Percentiles rank a stretch among this genome's conserved stretches.
These are phyloP conservation scores for Flaveria robusta DNA, from an alignment of 129 eudicot species.

Conservation along the genomic window DNA sequence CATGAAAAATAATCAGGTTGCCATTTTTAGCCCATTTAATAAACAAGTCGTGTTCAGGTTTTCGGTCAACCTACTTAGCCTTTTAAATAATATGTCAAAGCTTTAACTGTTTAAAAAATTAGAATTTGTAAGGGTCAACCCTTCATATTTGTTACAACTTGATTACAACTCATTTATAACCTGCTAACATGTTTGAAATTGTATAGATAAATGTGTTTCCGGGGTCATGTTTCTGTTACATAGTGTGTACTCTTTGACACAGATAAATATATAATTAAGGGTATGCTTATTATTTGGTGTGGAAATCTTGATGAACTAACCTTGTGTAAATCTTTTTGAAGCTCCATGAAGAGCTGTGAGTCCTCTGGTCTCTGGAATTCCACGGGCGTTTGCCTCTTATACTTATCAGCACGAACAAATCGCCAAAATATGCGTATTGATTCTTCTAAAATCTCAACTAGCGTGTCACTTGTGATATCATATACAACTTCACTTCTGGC, in stretches of 20 bases:
- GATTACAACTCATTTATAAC: not conserved
- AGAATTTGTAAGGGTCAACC: not conserved
- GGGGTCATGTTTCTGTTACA: too few relatives aligned
- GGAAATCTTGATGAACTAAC: constrained; percentile 33
- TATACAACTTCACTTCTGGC: constrained; percentile 43
- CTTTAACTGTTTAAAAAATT: not conserved
- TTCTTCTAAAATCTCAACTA: constrained; percentile 86
- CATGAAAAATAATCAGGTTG: too few relatives aligned
- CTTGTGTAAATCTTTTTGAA: constrained; percentile 67
- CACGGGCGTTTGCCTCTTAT: constrained; percentile 40
- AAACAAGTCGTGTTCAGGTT: not conserved
- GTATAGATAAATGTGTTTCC: too few relatives aligned
- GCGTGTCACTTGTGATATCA: constrained; percentile 62
- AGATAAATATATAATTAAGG: too few relatives aligned
- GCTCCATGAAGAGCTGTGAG: constrained; percentile 48
- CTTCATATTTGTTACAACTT: not conserved
- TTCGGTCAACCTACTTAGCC: not conserved
- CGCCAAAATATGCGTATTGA: constrained; percentile 84
- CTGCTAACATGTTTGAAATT: not conserved
- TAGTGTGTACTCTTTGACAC: too few relatives aligned
- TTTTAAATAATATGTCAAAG: too few relatives aligned
- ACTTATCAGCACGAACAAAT: constrained; percentile 73
- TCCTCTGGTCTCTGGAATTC: constrained; percentile 68
- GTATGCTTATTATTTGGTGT: not conserved
- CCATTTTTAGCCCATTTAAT: too few relatives aligned